Percentiles rank a stretch among this genome's conserved stretches.
phyloP scores from a whole-genome alignment of 805 yeast genomes.

The Candida palmyrensis region DNA sequence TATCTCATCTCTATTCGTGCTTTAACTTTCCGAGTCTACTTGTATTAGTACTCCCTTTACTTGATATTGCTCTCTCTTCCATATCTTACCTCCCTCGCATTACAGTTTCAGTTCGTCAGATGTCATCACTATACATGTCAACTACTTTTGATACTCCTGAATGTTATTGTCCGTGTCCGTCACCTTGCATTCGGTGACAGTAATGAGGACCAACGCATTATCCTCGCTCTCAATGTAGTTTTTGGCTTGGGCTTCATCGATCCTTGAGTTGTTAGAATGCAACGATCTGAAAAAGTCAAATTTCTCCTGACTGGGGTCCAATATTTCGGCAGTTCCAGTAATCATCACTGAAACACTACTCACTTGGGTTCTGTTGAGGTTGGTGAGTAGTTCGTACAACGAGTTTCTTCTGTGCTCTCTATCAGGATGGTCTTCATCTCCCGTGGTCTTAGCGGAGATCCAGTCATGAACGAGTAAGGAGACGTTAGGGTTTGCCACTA shows the following conservation, averaged over 20 bases:
- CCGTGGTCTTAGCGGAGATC: conserved; percentile 53
- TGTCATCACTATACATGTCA: too few species aligned
- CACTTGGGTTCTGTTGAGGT: conserved; percentile 73
- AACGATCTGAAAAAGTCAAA: conserved; percentile 56
- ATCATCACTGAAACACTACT: conserved; percentile 80
- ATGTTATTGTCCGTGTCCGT: conserved; percentile 73
- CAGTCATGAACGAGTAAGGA: conserved; percentile 88
- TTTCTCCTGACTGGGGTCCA: conserved; percentile 38
- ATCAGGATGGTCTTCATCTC: too few species aligned
- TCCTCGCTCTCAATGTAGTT: conserved; percentile 47
- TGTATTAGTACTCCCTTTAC: too few species aligned
- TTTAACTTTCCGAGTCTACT: too few species aligned
- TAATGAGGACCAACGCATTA: conserved; percentile 61
- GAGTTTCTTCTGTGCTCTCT: conserved; percentile 26
- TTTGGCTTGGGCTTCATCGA: conserved; percentile 61
- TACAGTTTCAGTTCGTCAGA: background rate
- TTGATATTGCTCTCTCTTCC: background rate
- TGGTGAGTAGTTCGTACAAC: conserved; percentile 54
- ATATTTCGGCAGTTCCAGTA: conserved; percentile 61
- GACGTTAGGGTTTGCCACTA: conserved; percentile 67
- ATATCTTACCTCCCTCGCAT: background rate
- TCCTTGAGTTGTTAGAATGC: conserved; percentile 59
- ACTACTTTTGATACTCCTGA: conserved; percentile 20
- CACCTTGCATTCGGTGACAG: conserved; percentile 64
- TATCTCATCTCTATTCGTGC: too few species aligned